phyloP scores from a whole-genome alignment of 140 eudicot genomes.

The Flaveria floridana region DNA sequence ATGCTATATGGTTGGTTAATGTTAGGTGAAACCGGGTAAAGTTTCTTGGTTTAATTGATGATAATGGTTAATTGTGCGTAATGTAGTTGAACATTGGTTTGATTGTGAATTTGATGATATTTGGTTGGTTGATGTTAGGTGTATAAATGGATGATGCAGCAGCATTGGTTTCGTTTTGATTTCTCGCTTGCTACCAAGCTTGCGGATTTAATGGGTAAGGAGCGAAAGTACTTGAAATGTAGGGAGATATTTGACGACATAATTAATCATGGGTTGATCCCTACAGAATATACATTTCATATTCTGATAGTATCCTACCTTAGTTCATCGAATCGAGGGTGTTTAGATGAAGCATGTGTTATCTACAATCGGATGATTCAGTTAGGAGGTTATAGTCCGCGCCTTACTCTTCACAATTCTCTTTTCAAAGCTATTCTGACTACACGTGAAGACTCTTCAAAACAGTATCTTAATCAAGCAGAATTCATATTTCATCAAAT shows the following conservation, averaged over 20 bases:
- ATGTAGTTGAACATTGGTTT: neutral
- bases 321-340: slow-evolving; percentile 69
- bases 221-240: slow-evolving; percentile 69
- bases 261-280: slow-evolving; percentile 76
- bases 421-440: slow-evolving; percentile 75
- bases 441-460: slow-evolving; percentile 45
- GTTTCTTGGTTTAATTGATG: no score
- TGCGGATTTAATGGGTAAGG: slow-evolving; percentile 93
- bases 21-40: no score
- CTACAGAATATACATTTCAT: slow-evolving; percentile 85
- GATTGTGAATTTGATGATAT: neutral
- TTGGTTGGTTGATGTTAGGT: slow-evolving; percentile 50
- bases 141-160: slow-evolving; percentile 94
- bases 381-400: slow-evolving; percentile 82
- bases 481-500: slow-evolving; percentile 78
- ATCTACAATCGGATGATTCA: slow-evolving; percentile 89
- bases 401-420: slow-evolving; percentile 78
- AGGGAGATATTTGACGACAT: slow-evolving; percentile 77
- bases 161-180: slow-evolving; percentile 83
- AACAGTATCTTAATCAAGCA: slow-evolving; percentile 64
- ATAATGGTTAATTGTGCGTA: neutral
- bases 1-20: neutral
- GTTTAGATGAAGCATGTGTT: slow-evolving; percentile 75
- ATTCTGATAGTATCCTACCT: slow-evolving; percentile 71
- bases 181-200: slow-evolving; percentile 79